phyloP scores from a whole-genome alignment of 176 grass and related monocot species.

The Raddia distichophylla region DNA sequence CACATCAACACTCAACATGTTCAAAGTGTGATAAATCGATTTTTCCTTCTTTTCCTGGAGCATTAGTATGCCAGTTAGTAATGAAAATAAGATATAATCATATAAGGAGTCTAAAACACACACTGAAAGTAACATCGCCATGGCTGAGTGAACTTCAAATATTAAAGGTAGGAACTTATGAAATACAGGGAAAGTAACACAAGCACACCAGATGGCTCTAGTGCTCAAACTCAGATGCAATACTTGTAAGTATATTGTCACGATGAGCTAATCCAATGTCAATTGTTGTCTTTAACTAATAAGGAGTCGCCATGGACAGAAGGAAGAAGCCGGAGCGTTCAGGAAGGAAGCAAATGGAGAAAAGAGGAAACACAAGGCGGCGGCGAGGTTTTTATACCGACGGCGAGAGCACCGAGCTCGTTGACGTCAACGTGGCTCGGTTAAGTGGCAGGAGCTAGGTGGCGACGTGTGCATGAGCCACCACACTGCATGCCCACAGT shows the following conservation, averaged over 20 bases:
- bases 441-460: too few relatives aligned
- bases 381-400: too few relatives aligned
- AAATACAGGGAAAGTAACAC: neutral
- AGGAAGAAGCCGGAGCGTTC: too few relatives aligned
- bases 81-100: neutral
- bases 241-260: conserved; percentile 84
- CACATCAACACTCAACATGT: conserved; percentile 98
- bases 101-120: neutral
- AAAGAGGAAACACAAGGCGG: too few relatives aligned
- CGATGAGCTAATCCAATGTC: conserved; percentile 78
- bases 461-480: too few relatives aligned
- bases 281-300: conserved; percentile 91
- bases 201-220: conserved; percentile 83
- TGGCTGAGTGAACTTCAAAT: neutral
- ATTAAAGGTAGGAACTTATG: conserved; percentile 26
- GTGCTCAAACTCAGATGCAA: conserved; percentile 85
- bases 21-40: conserved; percentile 95
- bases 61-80: conserved; percentile 41
- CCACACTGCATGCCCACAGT: too few relatives aligned
- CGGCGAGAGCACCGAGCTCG: too few relatives aligned
- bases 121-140: neutral
- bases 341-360: too few relatives aligned
- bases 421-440: too few relatives aligned
- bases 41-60: conserved; percentile 85
- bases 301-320: too few relatives aligned